Evolutionary conservation across 2,329 filamentous ascomycete species (phyloP), one percentile per base, ranked within the genome.

Genomic region (Dactylellina sp.): DNA sequence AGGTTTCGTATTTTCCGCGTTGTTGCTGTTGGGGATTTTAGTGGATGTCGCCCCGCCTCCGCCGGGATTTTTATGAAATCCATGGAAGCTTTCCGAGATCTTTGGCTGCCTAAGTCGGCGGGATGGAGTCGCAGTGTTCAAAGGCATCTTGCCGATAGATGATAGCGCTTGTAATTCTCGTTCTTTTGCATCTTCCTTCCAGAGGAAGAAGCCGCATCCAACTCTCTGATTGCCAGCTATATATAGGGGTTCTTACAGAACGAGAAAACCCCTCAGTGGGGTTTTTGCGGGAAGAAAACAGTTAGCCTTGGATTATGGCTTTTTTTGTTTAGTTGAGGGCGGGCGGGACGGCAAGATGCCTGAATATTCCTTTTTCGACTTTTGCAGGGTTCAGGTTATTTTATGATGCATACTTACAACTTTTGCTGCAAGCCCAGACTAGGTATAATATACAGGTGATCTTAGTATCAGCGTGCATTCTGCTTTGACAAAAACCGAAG

Each of bases 171-270:
- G 78, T 55, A 81, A 79, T 78, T 86, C 84, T 59, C 86, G 81
- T 16, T 77, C 71, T 44, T 81, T 80, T 0, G 86, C 86, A 46
- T 87, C 83, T 12, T 86, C 83, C 6, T 85, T 81, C 85, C 86
- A 88, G 0, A 89, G 79, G 75, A 88, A 89, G 80, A 89, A 87
- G 0, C 81, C 81, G 77, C 87, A 89, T 18, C 76, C 76, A 25
- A 52, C 25, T 37, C 62, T 62, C 11, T 40, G 32, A 24, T 76
- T 68, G 9, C 60, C 52, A 20, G 60, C 68, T 72, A 53, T n/a
- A n/a, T n/a, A 9, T 32, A 32, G 12, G 18, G 25, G 40, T 53
- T 60, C 53, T 60, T 63, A 62, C 47, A 63, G 22, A 57, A 42
- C 56, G 12, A 25, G 12, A 40, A 24, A 20, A 42, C 28, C 47